Base-by-base conservation (phyloP, 1,284 basidiomycete species). In the Macrocybe sp. region DNA sequence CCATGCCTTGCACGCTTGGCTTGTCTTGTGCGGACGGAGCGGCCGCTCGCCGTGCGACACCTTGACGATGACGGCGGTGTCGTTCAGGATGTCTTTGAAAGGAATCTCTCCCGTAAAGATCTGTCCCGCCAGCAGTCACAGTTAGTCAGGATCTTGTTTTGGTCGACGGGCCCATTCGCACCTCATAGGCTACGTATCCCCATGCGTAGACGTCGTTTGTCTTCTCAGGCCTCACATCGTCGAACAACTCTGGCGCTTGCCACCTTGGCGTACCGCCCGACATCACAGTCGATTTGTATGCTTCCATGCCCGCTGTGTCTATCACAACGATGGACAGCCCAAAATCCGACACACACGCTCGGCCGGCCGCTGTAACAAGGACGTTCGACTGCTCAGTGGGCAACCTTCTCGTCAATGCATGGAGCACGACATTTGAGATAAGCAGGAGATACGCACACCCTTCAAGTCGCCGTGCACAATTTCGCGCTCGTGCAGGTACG, bases 311-410 rank as follows among this genome's bases (percentile, higher is more conserved):
- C 5, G 30, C 43, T 48, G 22, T 48, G 35, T 12, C 41, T 11
- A 29, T 53, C 58, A 53, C 44, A 10, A 58, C 44, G 6, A 49
- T 47, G 11, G 61, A 59, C 6, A 63, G 54, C n/a, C 63, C 63
- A 46, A 64, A 64, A 37, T 64, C 63, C 7, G 61, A 57, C 4
- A 63, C 47, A 36, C 57, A 61, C 34, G 59, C 61, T 7, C 55
- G 46, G 29, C 57, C 57, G 5, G 38, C 43, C 7, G 48, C 38
- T 9, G 53, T 55, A 2, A 64, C 54, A 12, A 64, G 59, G 37
- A 64, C 59, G 41, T 63, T 63, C n/a, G 41, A 11, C 41, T 42
- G 11, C 4, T 29, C 11, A 10, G 5, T 34, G 6, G 7, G 29
- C 32, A 12, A 4, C 7, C 22, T 22, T 4, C 7, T 16, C 7